Evolutionary conservation across 257 asterid species (phyloP).

Genomic region (Primulina huaijiensis): DNA sequence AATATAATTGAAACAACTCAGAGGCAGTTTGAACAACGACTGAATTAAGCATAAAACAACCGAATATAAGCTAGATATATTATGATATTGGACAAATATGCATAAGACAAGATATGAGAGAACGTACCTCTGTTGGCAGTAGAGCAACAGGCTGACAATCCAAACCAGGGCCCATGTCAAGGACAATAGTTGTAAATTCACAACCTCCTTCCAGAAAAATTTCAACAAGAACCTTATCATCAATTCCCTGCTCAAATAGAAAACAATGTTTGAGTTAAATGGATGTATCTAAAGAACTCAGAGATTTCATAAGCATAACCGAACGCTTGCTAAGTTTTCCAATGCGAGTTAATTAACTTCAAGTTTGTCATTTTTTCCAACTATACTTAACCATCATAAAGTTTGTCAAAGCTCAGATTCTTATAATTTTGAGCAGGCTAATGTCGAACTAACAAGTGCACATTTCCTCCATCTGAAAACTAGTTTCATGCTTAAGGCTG

Average conservation of each 20-base stretch:
- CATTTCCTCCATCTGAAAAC: neutral
- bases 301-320: slow-evolving; percentile 19
- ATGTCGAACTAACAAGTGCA: neutral
- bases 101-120: neutral
- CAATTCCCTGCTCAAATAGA: slow-evolving; percentile 62
- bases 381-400: too few species aligned
- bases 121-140: slow-evolving; percentile 74
- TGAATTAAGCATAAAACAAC: neutral
- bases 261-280: slow-evolving; percentile 13
- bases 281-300: slow-evolving; percentile 17
- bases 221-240: slow-evolving; percentile 74
- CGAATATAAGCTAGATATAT: neutral
- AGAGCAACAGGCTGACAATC: slow-evolving; percentile 71
- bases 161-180: slow-evolving; percentile 70
- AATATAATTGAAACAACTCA: neutral
- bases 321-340: neutral
- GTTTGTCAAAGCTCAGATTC: neutral
- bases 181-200: slow-evolving; percentile 84
- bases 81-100: neutral
- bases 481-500: neutral
- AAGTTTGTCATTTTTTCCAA: neutral
- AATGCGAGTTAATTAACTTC: neutral
- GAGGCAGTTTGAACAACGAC: neutral
- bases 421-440: neutral
- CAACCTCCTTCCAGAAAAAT: slow-evolving; percentile 85